Conservation (phyloP, 2,329 filamentous ascomycete species). For the Aureobasidium subglaciale region DNA sequence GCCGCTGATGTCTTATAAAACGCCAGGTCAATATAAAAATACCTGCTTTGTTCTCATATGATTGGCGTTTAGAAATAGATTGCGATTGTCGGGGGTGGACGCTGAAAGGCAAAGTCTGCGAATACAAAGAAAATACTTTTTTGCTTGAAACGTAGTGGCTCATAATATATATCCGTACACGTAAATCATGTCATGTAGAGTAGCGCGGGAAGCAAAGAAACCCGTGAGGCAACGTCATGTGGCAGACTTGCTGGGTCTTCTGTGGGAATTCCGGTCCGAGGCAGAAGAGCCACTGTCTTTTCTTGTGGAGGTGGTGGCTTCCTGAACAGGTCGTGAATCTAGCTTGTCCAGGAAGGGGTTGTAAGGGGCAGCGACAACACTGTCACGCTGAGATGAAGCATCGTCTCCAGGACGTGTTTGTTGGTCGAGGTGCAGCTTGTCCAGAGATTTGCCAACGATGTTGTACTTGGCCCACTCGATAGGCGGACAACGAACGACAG, state of each 20-base stretch:
- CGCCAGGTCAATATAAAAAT: constrained; percentile 11
- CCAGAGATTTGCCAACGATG: constrained; percentile 75
- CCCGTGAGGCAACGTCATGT: background rate
- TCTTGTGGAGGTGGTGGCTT: constrained; percentile 13
- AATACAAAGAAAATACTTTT: background rate
- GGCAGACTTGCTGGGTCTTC: background rate
- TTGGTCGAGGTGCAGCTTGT: constrained; percentile 80
- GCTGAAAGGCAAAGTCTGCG: background rate
- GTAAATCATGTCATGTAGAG: constrained; percentile 12
- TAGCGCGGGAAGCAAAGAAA: background rate
- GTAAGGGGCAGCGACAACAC: constrained; percentile 52
- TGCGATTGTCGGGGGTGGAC: no score
- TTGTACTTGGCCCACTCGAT: constrained; percentile 96
- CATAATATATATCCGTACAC: constrained; percentile 2
- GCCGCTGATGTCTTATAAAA: constrained; percentile 5
- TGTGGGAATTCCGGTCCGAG: background rate
- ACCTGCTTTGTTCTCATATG: constrained; percentile 1
- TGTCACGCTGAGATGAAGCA: constrained; percentile 33
- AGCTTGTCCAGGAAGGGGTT: constrained; percentile 51
- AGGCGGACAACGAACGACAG: constrained; percentile 75
- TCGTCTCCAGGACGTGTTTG: constrained; percentile 48
- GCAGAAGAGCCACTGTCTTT: constrained; percentile 18
- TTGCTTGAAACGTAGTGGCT: background rate
- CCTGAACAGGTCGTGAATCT: constrained; percentile 22
- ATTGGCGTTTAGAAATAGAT: background rate